Evolutionary conservation across 345 rosid species (phyloP).

Genomic region (Populus euphratica): DNA sequence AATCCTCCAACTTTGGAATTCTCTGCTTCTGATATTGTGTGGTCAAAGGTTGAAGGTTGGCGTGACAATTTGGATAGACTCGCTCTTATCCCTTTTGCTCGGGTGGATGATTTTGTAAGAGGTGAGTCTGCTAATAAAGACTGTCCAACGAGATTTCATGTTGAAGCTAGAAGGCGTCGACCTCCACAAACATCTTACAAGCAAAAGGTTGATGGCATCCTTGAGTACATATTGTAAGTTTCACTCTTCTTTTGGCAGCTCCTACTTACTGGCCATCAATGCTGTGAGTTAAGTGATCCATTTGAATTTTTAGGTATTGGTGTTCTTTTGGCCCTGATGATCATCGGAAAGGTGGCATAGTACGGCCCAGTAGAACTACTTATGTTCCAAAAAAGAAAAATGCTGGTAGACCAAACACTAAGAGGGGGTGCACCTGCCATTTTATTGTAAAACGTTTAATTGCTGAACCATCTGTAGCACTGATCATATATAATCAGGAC

Average conservation of each 20-base stretch:
- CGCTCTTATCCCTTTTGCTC: slow-evolving; percentile 80
- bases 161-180: slow-evolving; percentile 83
- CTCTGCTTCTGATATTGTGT: slow-evolving; percentile 67
- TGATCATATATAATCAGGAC: slow-evolving; percentile 78
- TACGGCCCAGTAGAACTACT: slow-evolving; percentile 81
- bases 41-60: slow-evolving; percentile 98
- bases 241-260: slow-evolving; percentile 10
- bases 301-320: slow-evolving; percentile 71
- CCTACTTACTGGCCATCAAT: neutral
- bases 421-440: slow-evolving; percentile 94
- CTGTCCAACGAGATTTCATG: slow-evolving; percentile 92
- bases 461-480: slow-evolving; percentile 84
- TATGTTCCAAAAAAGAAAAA: slow-evolving; percentile 79
- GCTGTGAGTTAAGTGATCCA: slow-evolving; percentile 3
- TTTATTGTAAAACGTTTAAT: slow-evolving; percentile 91
- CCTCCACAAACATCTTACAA: slow-evolving; percentile 51
- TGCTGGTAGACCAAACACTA: slow-evolving; percentile 91
- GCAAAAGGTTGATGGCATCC: slow-evolving; percentile 91
- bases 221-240: slow-evolving; percentile 91
- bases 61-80: slow-evolving; percentile 84
- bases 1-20: slow-evolving; percentile 78
- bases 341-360: slow-evolving; percentile 78
- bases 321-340: slow-evolving; percentile 98
- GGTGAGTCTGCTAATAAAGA: slow-evolving; percentile 81
- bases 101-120: slow-evolving; percentile 91